Conservation (phyloP, 345 rosid genomes). For the Ceriops decandra region DNA sequence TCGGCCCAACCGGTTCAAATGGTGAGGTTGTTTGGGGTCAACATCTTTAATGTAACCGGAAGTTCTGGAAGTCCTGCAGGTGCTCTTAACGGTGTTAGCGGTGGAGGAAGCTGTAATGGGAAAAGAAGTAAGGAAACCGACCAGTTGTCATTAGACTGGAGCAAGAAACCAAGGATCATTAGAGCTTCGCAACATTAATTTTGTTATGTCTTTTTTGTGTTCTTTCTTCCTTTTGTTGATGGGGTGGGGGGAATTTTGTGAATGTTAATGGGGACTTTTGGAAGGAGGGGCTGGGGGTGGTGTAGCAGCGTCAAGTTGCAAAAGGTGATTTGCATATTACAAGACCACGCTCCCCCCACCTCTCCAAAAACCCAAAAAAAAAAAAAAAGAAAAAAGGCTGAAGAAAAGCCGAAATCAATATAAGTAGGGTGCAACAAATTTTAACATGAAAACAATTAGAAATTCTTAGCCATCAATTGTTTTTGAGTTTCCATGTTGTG, state of each 20-base stretch:
- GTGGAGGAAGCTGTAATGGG: constrained; percentile 39
- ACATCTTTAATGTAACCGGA: constrained; percentile 50
- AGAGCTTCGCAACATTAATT: constrained; percentile 59
- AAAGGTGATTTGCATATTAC: constrained; percentile 43
- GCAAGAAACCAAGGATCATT: constrained; percentile 65
- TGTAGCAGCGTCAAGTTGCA: constrained; percentile 38
- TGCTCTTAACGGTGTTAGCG: constrained; percentile 17
- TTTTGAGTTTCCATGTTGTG: no score
- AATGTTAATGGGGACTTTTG: constrained; percentile 1
- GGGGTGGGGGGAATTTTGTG: constrained; percentile 10
- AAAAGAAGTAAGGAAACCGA: constrained; percentile 64
- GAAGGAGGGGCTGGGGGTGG: constrained; percentile 3
- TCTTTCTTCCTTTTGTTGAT: neutral
- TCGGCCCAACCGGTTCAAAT: constrained; percentile 42
- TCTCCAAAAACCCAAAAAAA: constrained; percentile 1
- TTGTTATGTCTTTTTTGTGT: neutral
- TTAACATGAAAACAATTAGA: constrained; percentile 7
- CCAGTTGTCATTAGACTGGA: constrained; percentile 47
- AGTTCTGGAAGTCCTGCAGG: constrained; percentile 5
- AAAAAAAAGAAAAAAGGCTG: constrained; percentile 7
- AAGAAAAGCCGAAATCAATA: neutral
- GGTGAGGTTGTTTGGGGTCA: constrained; percentile 77
- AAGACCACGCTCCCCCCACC: constrained; percentile 10
- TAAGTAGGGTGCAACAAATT: constrained; percentile 20
- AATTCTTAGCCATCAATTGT: neutral